phyloP scores from a whole-genome alignment of 1,284 basidiomycete species.

The Hemileia vastatrix region DNA sequence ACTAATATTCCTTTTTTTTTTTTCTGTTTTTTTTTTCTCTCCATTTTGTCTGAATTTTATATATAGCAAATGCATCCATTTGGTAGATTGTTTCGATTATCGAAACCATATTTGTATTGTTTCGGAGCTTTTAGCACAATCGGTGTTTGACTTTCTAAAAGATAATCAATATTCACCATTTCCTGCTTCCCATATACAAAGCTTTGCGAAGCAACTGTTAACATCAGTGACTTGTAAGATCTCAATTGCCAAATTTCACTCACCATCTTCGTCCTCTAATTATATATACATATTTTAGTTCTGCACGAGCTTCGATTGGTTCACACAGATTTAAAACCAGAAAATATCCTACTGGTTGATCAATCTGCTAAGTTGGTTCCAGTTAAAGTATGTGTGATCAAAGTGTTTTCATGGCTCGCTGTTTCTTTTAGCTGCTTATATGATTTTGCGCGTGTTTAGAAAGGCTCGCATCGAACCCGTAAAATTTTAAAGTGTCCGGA shows the following conservation, averaged over 20 bases:
- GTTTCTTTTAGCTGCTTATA: background rate
- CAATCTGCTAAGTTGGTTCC: constrained; percentile 55
- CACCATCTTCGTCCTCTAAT: background rate
- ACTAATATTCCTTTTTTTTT: constrained; percentile 27
- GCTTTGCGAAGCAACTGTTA: constrained; percentile 83
- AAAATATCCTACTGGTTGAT: constrained; percentile 89
- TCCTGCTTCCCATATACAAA: constrained; percentile 88
- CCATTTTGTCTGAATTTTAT: background rate
- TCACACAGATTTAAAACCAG: constrained; percentile 97
- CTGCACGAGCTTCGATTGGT: constrained; percentile 82
- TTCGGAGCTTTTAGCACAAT: constrained; percentile 90
- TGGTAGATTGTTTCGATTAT: constrained; percentile 90
- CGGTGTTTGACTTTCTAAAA: constrained; percentile 98
- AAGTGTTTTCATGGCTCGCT: background rate
- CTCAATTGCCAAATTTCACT: constrained; percentile 3
- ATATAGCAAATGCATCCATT: constrained; percentile 89
- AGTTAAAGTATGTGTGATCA: constrained; percentile 18
- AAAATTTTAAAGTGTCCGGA: constrained; percentile 75
- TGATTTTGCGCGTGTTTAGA: constrained; percentile 1
- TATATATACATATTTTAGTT: constrained; percentile 52
- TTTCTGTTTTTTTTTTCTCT: background rate
- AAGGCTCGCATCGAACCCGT: constrained; percentile 48
- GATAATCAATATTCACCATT: constrained; percentile 96
- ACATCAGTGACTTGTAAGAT: constrained; percentile 84
- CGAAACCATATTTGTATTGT: constrained; percentile 97